Evolutionary conservation across 345 rosid genomes (phyloP), one percentile per base, ranked within the genome.

Genomic region (Syzygium oleosum): DNA sequence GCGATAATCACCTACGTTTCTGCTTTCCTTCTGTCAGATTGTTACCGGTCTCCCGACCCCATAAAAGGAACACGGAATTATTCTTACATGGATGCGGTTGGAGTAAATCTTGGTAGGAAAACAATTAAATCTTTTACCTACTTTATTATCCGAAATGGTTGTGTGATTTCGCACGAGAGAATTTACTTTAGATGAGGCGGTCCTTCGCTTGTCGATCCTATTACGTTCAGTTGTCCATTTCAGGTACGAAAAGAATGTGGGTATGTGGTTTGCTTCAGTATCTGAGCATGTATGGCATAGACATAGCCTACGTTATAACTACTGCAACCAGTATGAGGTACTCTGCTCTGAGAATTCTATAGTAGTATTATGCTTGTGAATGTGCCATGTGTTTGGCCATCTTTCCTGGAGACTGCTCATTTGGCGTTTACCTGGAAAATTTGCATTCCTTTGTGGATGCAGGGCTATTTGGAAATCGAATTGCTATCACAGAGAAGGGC

Each of bases 281-380:
- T 88, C 80, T 91, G 89, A 87, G 87, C 88, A 63, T 95, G 61
- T 88, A 91, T 80, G 96, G 94, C 88, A 86, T 87, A 85, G 92
- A 53, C 53, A 52, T 96, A 89, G 98, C 95, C 49, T 96, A 94
- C 90, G 95, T 94, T 86, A 91, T 96, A 85, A 94, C 96, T 19
- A 90, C 95, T 83, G 88, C 98, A 51, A 93, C 92, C 65, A 56
- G 97, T 80, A 91, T 94, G 92, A 94, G 97, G 98, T 94, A 91
- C 88, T 29, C 10, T 43, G 17, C 31, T 11, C 79, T 43, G 52
- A 12, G 52, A 65, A 21, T 9, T 31, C 13, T 11, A 51, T 34
- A 43, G 77, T 41, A 27, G 43, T 53, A 43, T 55, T 46, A 17
- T 38, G 52, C 54, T 52, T 4, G 19, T 22, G 43, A 29, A 38